phyloP scores from a whole-genome alignment of 345 rosid genomes.

The Melastoma malabathricum region DNA sequence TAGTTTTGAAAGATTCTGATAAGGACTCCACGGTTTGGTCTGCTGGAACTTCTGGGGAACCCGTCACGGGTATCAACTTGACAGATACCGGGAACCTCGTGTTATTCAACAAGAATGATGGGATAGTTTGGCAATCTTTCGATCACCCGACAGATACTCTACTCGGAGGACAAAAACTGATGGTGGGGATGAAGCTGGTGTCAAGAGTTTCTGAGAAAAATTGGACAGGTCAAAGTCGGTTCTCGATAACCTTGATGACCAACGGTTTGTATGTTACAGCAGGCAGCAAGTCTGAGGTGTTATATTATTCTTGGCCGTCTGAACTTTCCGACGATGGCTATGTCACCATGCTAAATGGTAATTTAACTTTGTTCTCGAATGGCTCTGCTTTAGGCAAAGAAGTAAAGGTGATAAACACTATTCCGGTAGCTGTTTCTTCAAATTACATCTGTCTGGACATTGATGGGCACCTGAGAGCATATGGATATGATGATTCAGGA shows the following conservation, averaged over 20 bases:
- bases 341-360: neutral
- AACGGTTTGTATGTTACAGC: slow-evolving; percentile 8
- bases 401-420: neutral
- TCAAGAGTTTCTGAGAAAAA: slow-evolving; percentile 5
- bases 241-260: slow-evolving; percentile 7
- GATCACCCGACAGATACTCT: slow-evolving; percentile 13
- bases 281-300: slow-evolving; percentile 5
- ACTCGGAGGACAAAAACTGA: slow-evolving; percentile 8
- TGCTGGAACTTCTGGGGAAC: slow-evolving; percentile 2
- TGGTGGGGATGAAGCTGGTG: slow-evolving; percentile 8
- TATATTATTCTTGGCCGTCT: neutral
- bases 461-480: slow-evolving; percentile 6
- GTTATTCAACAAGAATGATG: slow-evolving; percentile 3
- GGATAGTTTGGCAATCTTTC: slow-evolving; percentile 13
- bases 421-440: neutral
- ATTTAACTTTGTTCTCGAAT: too few relatives aligned
- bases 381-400: too few relatives aligned
- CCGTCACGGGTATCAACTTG: slow-evolving; percentile 10
- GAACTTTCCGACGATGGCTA: neutral
- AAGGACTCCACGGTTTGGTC: slow-evolving; percentile 10
- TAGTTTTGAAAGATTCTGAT: slow-evolving; percentile 8
- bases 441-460: slow-evolving; percentile 5
- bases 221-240: slow-evolving; percentile 3
- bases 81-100: slow-evolving; percentile 10
- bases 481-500: slow-evolving; percentile 1